Conservation (phyloP, 495 filamentous ascomycete species). For the Xylaria sp. region DNA sequence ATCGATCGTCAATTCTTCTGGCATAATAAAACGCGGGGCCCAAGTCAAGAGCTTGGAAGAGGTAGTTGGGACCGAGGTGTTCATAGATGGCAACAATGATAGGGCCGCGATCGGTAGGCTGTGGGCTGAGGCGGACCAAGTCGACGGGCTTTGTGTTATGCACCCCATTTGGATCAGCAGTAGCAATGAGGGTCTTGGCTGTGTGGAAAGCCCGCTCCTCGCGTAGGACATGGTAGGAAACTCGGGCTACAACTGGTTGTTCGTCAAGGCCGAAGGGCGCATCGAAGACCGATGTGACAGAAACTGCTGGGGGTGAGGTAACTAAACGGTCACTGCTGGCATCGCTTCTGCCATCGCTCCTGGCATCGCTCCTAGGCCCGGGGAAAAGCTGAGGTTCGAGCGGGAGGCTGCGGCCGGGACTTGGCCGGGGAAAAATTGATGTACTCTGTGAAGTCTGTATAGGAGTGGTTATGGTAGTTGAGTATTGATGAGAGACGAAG, state of each 20-base stretch:
- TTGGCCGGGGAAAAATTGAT: constrained; percentile 39
- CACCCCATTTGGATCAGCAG: constrained; percentile 73
- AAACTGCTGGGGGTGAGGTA: constrained; percentile 40
- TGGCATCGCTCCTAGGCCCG: constrained; percentile 34
- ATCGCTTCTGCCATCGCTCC: constrained; percentile 19
- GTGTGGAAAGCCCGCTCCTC: constrained; percentile 87
- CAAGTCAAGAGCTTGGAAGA: constrained; percentile 73
- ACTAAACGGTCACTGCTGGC: constrained; percentile 47
- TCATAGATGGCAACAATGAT: constrained; percentile 80
- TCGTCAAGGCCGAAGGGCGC: constrained; percentile 51
- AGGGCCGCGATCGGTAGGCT: constrained; percentile 66
- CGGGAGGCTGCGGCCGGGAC: constrained; percentile 42
- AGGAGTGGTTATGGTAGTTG: constrained; percentile 38
- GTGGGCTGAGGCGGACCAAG: constrained; percentile 67
- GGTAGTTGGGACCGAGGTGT: constrained; percentile 74
- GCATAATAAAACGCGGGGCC: constrained; percentile 75
- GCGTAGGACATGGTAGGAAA: constrained; percentile 79
- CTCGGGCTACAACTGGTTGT: constrained; percentile 69
- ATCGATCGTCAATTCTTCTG: constrained; percentile 55
- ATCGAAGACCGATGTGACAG: constrained; percentile 33
- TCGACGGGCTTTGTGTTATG: constrained; percentile 81
- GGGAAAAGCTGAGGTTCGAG: constrained; percentile 40
- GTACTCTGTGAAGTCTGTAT: constrained; percentile 42
- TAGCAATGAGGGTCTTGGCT: constrained; percentile 69
- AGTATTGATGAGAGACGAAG: constrained; percentile 50